Evolutionary conservation across 2,329 filamentous ascomycete genomes (phyloP).

Genomic region (Lasiodiplodia hormozganensis): DNA sequence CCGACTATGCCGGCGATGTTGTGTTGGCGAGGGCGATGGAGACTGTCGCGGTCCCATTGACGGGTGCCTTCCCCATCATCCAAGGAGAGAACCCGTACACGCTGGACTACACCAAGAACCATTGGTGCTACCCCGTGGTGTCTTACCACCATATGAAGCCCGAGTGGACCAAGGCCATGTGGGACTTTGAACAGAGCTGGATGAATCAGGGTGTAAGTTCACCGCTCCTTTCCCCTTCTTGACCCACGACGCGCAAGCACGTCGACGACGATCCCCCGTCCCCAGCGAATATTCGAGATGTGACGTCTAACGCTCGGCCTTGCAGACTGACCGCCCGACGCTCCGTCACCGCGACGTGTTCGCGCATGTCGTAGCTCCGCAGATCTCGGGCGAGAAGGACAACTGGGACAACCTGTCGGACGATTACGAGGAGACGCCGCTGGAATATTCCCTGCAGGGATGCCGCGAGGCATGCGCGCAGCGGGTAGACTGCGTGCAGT

Average conservation of each 20-base stretch:
- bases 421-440: slow-evolving; percentile 33
- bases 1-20: slow-evolving; percentile 21
- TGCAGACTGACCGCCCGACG: slow-evolving; percentile 39
- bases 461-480: slow-evolving; percentile 44
- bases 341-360: slow-evolving; percentile 49
- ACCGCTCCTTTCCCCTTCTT: slow-evolving; percentile 9
- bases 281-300: neutral
- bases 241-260: neutral
- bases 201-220: slow-evolving; percentile 38
- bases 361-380: slow-evolving; percentile 42
- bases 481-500: slow-evolving; percentile 44
- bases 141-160: slow-evolving; percentile 51
- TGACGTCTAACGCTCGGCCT: slow-evolving; percentile 29
- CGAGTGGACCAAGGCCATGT: slow-evolving; percentile 46
- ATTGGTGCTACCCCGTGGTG: slow-evolving; percentile 54
- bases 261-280: neutral
- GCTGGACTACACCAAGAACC: slow-evolving; percentile 39
- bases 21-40: slow-evolving; percentile 19
- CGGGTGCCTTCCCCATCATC: slow-evolving; percentile 35
- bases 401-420: slow-evolving; percentile 47
- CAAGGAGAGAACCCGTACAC: slow-evolving; percentile 40
- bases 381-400: slow-evolving; percentile 36
- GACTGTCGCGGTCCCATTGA: slow-evolving; percentile 15
- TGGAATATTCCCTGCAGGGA: slow-evolving; percentile 43
- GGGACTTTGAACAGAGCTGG: slow-evolving; percentile 50